Percentiles rank a stretch among this genome's conserved stretches.
These are phyloP conservation scores for Ampelocalamus luodianensis DNA, from an alignment of 176 grass and related monocot species.

Conservation along the genomic window DNA sequence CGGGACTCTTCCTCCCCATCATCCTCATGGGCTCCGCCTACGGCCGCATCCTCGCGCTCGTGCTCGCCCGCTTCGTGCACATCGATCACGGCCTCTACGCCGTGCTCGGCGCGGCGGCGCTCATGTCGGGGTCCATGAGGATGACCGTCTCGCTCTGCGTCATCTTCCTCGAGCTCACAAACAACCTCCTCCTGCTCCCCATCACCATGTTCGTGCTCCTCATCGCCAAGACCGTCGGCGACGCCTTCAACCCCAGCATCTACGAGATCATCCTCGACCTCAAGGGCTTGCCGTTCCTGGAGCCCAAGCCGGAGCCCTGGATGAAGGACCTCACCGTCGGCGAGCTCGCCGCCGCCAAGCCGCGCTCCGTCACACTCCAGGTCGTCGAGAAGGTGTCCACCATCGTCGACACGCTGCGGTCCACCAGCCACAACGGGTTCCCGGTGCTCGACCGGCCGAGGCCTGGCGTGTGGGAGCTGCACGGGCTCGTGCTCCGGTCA, in stretches of 20 bases:
- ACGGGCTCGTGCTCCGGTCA: conserved; percentile 76
- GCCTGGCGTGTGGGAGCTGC: conserved; percentile 58
- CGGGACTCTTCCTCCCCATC: conserved; percentile 94
- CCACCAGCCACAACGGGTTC: conserved; percentile 82
- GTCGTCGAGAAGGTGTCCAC: conserved; percentile 72
- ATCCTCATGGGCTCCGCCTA: conserved; percentile 98
- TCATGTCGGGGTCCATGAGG: conserved; percentile 89
- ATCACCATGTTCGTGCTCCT: conserved; percentile 98
- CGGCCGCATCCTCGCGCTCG: conserved; percentile 66
- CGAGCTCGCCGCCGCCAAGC: conserved; percentile 72
- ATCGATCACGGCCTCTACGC: conserved; percentile 94
- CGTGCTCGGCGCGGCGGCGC: conserved; percentile 82
- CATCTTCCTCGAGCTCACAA: conserved; percentile 98
- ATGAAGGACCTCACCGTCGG: conserved; percentile 91
- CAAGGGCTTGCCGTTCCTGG: conserved; percentile 87
- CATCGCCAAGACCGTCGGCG: conserved; percentile 86
- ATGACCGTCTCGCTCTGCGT: conserved; percentile 98
- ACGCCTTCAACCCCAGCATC: conserved; percentile 89
- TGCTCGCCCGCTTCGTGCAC: conserved; percentile 34
- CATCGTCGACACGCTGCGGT: conserved; percentile 52
- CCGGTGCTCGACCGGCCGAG: conserved; percentile 67
- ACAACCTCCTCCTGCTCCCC: conserved; percentile 84
- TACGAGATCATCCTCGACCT: conserved; percentile 99
- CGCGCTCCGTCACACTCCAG: conserved; percentile 53
- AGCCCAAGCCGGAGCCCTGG: conserved; percentile 79